Evolutionary conservation across 345 rosid species (phyloP), one percentile per base, ranked within the genome.

Genomic region (Pugionium dolabratum): DNA sequence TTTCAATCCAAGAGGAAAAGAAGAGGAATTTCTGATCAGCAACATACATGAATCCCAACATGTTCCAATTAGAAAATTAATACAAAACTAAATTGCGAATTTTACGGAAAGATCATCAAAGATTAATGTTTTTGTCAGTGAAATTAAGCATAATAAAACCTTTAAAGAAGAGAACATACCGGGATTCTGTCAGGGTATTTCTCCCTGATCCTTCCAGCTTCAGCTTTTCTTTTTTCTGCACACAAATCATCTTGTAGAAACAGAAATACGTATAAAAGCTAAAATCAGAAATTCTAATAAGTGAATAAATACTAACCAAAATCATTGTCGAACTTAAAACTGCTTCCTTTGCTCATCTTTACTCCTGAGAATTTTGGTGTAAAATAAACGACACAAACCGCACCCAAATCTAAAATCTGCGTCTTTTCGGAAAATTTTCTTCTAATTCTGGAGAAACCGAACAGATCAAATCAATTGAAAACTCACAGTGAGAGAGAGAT

Each of bases 131-230:
- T 25, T 48, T 48, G 11, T 27, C 28, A 1, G n/a, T 27, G 33
- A 1, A 46, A 46, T 25, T 3, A 44, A 29, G 6, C 30, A 46
- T 32, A 29, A 53, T 26, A 64, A 59, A 31, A 11, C 64, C 1
- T 18, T 45, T 18, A 61, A 7, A 29, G 48, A 57, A 54, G 4
- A 59, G 1, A 48, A 45, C 80, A 76, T 67, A 85, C 95, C 10
- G 95, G 95, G 73, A 88, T 79, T 64, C 95, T 80, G 49, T 84
- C 91, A 3, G 95, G 83, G 59, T 85, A 88, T 39, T 85, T 88
- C 62, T 76, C 91, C 69, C 79, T 84, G 54, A 88, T 88, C 78
- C 91, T 82, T 40, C 75, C 81, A 60, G 91, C 85, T 76, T 88
- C 95, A 29, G 87, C 85, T 6, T 77, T 80, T 44, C 95, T 82